A percentile compares a stretch with the other conserved stretches of the same genome.
phyloP scores from a whole-genome alignment of 768 basidiomycete species.

The Trametes villosa region DNA sequence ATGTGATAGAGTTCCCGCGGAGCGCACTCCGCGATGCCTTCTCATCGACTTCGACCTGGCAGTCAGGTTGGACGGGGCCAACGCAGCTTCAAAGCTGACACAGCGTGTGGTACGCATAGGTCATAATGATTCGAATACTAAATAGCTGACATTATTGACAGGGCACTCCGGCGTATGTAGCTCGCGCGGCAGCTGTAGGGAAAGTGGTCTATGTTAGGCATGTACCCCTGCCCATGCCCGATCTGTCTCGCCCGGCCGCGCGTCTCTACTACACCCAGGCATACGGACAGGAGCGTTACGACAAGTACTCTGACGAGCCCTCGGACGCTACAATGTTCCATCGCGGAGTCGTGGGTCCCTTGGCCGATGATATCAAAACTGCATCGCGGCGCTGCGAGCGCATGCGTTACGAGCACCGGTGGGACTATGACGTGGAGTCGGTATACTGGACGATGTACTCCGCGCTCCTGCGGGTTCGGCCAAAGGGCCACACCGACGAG shows the following conservation, averaged over 20 bases:
- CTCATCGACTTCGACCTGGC: conserved; percentile 19
- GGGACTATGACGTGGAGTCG: conserved; percentile 22
- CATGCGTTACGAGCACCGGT: conserved; percentile 8
- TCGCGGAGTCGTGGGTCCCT: background rate
- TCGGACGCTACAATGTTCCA: background rate
- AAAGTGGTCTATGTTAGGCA: background rate
- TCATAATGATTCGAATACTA: background rate
- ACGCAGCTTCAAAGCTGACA: background rate
- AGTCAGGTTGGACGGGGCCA: background rate
- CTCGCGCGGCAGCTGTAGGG: conserved; percentile 1
- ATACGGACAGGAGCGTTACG: conserved; percentile 13
- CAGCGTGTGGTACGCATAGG: background rate
- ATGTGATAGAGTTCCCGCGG: background rate
- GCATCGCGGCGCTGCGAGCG: background rate
- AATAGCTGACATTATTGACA: background rate
- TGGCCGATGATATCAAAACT: background rate
- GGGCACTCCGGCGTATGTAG: conserved; percentile 8
- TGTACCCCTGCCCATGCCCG: conserved; percentile 6
- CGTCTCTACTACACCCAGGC: conserved; percentile 1
- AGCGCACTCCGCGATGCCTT: background rate
- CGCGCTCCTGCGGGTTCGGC: background rate
- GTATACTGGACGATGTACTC: conserved; percentile 16
- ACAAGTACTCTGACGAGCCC: conserved; percentile 16
- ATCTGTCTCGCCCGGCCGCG: background rate
- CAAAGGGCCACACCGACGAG: background rate